These are phyloP conservation scores for Eimeria zaria DNA, from an alignment of 169 alveolate species.

Conservation along the genomic window DNA sequence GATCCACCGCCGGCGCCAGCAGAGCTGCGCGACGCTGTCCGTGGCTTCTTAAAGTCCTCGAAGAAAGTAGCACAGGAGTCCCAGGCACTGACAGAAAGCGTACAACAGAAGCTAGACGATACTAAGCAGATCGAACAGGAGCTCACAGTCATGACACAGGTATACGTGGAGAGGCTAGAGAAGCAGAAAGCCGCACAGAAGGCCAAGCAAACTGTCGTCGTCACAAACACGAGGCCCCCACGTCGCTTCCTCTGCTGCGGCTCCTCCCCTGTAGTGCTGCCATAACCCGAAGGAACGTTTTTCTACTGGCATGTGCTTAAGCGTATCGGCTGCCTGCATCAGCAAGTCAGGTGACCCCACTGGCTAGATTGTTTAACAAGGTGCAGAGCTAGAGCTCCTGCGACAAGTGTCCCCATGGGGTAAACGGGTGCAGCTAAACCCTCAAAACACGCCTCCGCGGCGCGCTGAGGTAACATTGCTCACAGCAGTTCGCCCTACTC, in stretches of 20 bases:
- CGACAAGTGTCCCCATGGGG: neutral
- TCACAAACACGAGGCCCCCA: neutral
- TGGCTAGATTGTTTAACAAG: neutral
- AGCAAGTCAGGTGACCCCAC: neutral
- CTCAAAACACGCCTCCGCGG: neutral
- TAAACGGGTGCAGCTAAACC: neutral
- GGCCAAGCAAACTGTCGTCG: conserved; percentile 22
- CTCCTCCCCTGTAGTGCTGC: conserved; percentile 48
- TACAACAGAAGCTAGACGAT: neutral
- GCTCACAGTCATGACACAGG: conserved; percentile 41
- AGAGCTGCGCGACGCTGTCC: conserved; percentile 26
- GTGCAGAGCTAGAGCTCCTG: neutral
- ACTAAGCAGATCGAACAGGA: conserved; percentile 58
- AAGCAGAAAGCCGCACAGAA: conserved; percentile 11
- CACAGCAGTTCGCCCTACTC: neutral
- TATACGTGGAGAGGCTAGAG: conserved; percentile 46
- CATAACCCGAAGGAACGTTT: neutral
- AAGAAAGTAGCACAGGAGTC: conserved; percentile 27
- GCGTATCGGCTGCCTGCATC: neutral
- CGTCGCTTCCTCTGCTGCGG: conserved; percentile 71
- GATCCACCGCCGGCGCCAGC: conserved; percentile 69
- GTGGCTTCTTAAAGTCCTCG: conserved; percentile 44
- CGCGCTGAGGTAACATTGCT: neutral
- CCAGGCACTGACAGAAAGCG: conserved; percentile 1
- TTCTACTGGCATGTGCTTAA: neutral